Evolutionary conservation across 2,329 filamentous ascomycete genomes (phyloP).

Genomic region (Colletotrichum sp.): DNA sequence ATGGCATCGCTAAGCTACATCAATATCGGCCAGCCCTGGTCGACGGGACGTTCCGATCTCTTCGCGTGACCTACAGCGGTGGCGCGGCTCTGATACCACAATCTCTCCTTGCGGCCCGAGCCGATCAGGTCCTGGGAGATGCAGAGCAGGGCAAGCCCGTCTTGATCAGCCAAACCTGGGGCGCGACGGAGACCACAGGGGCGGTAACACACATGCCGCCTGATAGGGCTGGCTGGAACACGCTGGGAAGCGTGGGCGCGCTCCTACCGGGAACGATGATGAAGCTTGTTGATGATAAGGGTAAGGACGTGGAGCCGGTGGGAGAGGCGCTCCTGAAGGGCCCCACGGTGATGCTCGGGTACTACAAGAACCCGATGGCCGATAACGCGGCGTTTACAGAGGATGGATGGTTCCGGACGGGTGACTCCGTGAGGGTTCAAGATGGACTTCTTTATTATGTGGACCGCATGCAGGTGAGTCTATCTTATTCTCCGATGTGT

Average conservation of each 20-base stretch:
- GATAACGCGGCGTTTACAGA: not conserved
- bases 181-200: slow-evolving; percentile 1
- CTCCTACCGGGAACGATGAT: not conserved
- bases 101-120: not conserved
- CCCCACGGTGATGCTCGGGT: not conserved
- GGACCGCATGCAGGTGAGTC: slow-evolving; percentile 1
- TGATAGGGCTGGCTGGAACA: not conserved
- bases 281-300: not conserved
- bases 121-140: not conserved
- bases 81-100: not conserved
- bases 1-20: not conserved
- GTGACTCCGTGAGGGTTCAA: not conserved
- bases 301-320: not conserved
- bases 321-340: not conserved
- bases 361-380: not conserved
- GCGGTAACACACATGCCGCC: not conserved
- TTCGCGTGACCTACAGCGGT: not conserved
- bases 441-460: slow-evolving; percentile 2
- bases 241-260: not conserved
- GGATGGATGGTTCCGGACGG: slow-evolving; percentile 4
- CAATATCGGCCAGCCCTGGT: not conserved
- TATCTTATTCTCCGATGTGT: not conserved
- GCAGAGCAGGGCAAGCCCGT: not conserved
- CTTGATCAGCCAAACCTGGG: slow-evolving; percentile 6
- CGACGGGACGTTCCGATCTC: not conserved